Evolutionary conservation across 306 rosid genomes (phyloP).

Genomic region (Dalbergia oliveri): DNA sequence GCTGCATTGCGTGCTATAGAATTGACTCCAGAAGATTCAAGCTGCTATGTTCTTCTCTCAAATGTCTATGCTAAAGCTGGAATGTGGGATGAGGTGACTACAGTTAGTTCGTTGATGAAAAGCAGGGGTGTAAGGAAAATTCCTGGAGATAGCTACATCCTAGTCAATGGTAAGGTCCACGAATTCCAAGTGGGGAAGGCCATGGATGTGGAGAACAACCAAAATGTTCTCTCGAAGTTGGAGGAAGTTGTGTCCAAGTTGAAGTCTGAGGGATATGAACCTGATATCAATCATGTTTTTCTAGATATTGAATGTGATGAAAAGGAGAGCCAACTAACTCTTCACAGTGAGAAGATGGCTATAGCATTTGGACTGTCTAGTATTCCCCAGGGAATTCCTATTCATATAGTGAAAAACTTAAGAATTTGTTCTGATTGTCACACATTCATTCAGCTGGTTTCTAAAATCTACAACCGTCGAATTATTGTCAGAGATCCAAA

Average conservation of each 20-base stretch:
- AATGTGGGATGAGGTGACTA: slow-evolving; percentile 60
- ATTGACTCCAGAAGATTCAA: slow-evolving; percentile 61
- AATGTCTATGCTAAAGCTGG: slow-evolving; percentile 61
- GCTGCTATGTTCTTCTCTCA: slow-evolving; percentile 68
- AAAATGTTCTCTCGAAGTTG: slow-evolving; percentile 47
- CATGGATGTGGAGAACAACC: slow-evolving; percentile 40
- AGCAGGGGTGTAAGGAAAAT: slow-evolving; percentile 54
- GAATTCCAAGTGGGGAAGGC: slow-evolving; percentile 58
- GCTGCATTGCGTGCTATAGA: slow-evolving; percentile 58
- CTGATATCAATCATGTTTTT: slow-evolving; percentile 60
- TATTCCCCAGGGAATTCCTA: slow-evolving; percentile 47
- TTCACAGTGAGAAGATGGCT: slow-evolving; percentile 71
- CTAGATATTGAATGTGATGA: slow-evolving; percentile 57
- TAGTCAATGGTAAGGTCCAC: slow-evolving; percentile 56
- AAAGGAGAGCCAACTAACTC: slow-evolving; percentile 52
- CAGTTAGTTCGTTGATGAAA: slow-evolving; percentile 57
- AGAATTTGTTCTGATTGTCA: slow-evolving; percentile 72
- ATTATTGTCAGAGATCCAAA: slow-evolving; percentile 66
- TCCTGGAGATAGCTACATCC: slow-evolving; percentile 64
- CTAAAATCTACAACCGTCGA: slow-evolving; percentile 50
- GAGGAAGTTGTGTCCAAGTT: slow-evolving; percentile 54
- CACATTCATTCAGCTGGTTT: slow-evolving; percentile 63
- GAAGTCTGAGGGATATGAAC: slow-evolving; percentile 64
- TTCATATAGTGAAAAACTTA: slow-evolving; percentile 69
- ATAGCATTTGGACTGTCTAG: slow-evolving; percentile 62